A percentile compares a stretch with the other conserved stretches of the same genome.
Conservation (phyloP, 441 rosid genomes). For the Brassica balearica region DNA sequence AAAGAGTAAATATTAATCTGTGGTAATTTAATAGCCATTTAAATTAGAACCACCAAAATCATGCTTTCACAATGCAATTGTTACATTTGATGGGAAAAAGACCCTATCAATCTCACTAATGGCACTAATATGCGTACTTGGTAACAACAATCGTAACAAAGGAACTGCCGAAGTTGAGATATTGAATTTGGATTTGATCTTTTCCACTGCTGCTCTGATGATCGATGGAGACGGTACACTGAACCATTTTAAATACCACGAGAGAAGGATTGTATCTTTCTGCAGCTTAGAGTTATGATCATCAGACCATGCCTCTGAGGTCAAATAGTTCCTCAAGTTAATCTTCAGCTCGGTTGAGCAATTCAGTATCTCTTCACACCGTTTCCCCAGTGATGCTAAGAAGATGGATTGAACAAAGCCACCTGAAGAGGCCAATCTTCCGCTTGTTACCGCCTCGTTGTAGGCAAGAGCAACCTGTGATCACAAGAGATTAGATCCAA, state of each 20-base stretch:
- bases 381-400: conserved; percentile 72
- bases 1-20: too few species aligned
- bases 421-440: conserved; percentile 70
- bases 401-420: conserved; percentile 76
- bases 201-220: conserved; percentile 55
- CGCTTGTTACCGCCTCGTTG: conserved; percentile 74
- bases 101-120: conserved; percentile 61
- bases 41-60: background rate
- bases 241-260: conserved; percentile 92
- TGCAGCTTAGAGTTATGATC: conserved; percentile 5
- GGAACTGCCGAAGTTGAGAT: conserved; percentile 62
- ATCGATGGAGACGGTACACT: conserved; percentile 70
- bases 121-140: conserved; percentile 62
- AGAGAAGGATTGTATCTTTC: conserved; percentile 56
- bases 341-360: conserved; percentile 50
- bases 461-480: conserved; percentile 84
- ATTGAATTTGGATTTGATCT: conserved; percentile 55
- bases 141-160: conserved; percentile 70
- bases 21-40: background rate
- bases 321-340: conserved; percentile 58
- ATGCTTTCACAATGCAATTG: conserved; percentile 27
- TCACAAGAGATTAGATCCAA: background rate
- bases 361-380: conserved; percentile 70
- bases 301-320: conserved; percentile 65
- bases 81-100: conserved; percentile 40